Conservation (phyloP, 2,329 filamentous ascomycete genomes). For the Claviceps sp. region DNA sequence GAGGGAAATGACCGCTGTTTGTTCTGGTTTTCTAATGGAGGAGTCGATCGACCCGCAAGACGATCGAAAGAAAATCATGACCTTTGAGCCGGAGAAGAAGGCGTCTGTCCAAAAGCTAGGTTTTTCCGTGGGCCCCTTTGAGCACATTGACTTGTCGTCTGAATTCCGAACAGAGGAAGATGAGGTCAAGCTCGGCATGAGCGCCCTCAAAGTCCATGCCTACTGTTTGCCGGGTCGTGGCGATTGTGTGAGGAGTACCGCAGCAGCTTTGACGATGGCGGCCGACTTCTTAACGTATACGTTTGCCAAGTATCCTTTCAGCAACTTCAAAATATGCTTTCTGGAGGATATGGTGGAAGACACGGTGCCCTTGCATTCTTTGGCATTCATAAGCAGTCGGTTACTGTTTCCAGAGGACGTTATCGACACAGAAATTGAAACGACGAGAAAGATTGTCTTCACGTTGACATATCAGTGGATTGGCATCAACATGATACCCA, state of each 20-base stretch:
- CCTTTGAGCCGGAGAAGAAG: slow-evolving; percentile 63
- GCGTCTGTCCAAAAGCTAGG: slow-evolving; percentile 81
- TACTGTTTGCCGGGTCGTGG: slow-evolving; percentile 79
- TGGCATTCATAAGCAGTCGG: slow-evolving; percentile 78
- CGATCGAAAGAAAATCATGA: slow-evolving; percentile 72
- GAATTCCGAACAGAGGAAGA: slow-evolving; percentile 84
- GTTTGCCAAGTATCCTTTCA: slow-evolving; percentile 83
- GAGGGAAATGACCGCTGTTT: slow-evolving; percentile 79
- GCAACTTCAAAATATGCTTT: slow-evolving; percentile 86
- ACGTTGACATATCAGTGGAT: slow-evolving; percentile 87
- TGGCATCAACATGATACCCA: slow-evolving; percentile 81
- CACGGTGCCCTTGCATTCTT: slow-evolving; percentile 62
- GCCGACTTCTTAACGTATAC: slow-evolving; percentile 85
- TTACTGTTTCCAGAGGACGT: slow-evolving; percentile 76
- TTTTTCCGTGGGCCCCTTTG: slow-evolving; percentile 88
- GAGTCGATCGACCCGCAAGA: slow-evolving; percentile 68
- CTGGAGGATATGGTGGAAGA: slow-evolving; percentile 77
- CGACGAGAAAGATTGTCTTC: slow-evolving; percentile 68
- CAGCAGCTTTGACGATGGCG: slow-evolving; percentile 68
- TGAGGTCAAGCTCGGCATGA: slow-evolving; percentile 78
- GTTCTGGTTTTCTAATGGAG: slow-evolving; percentile 78
- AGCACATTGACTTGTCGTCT: slow-evolving; percentile 73
- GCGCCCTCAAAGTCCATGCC: slow-evolving; percentile 76
- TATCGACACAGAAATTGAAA: slow-evolving; percentile 71
- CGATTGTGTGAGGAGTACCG: slow-evolving; percentile 76